Evolutionary conservation across 331 rosid genomes (phyloP), one percentile per base, ranked within the genome.

Genomic region (Quercus lobata): DNA sequence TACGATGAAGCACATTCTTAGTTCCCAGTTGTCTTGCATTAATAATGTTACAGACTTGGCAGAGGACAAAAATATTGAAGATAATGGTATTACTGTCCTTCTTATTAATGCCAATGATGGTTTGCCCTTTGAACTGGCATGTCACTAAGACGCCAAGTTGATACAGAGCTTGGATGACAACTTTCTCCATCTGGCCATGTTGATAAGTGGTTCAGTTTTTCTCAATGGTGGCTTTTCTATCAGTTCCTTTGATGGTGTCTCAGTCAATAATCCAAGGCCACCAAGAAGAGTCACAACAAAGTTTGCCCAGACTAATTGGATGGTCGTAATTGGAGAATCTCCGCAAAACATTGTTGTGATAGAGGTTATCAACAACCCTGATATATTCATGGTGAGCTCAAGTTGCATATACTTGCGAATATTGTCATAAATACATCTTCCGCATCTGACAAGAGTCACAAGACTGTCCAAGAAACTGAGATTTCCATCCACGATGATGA

Each of bases 391-490:
- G 72, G 74, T 57, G 21, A 81, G 73, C 72, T 70, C 80, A 19
- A 81, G 44, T 81, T 81, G 84, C 32, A 81, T 70, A 63, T 52
- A 76, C 76, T 81, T 81, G 24, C 58, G 84, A 25, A 81, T 76
- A 72, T 58, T 80, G 69, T 19, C 21, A 27, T 66, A 30, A 55
- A 55, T 74, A 70, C 83, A 66, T 74, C 79, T 74, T 41, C 75
- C 83, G 1, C 16, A 63, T 17, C 8, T 27, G 34, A 66, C 14
- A 29, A 74, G 18, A 44, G 30, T n/a, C 11, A 54, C 62, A 49
- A 80, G 44, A 37, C 44, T 37, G 44, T 37, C 44, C 44, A 37
- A 37, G 71, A 29, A 66, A 35, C 62, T 54, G 53, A 74, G 22
- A 18, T 58, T 24, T 18, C 49, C 58, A 5, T 57, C 25, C 6